Conservation (phyloP, 495 filamentous ascomycete species). For the Xylaria acuta region DNA sequence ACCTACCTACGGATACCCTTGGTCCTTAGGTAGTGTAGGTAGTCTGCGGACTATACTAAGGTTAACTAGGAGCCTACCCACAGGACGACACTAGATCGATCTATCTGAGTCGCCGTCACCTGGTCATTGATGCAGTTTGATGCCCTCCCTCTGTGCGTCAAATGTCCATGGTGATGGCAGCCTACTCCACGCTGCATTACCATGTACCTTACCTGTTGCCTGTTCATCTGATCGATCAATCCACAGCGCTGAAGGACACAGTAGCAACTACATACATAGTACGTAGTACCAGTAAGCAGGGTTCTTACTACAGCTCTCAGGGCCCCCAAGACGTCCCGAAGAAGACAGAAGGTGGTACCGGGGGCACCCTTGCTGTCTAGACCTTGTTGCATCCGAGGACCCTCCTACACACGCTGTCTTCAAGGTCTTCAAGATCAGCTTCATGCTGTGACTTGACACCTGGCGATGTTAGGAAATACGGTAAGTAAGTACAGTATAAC, state of each 20-base stretch:
- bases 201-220: no score
- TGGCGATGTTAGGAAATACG: not conserved
- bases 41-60: not conserved
- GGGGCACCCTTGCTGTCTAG: constrained; percentile 22
- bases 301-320: constrained; percentile 26
- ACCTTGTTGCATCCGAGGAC: constrained; percentile 26
- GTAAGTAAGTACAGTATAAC: not conserved
- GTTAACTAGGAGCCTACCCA: not conserved
- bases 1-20: constrained; percentile 3
- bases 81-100: not conserved
- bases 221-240: not conserved
- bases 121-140: not conserved
- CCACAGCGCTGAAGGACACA: not conserved
- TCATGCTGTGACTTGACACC: constrained; percentile 11
- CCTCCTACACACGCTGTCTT: constrained; percentile 20
- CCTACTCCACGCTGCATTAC: not conserved
- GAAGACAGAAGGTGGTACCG: constrained; percentile 22
- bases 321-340: constrained; percentile 18
- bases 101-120: constrained; percentile 11
- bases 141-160: not conserved
- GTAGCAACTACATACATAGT: constrained; percentile 13
- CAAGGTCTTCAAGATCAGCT: constrained; percentile 12
- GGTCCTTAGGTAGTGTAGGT: not conserved
- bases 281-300: constrained; percentile 31
- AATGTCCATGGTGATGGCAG: not conserved